Evolutionary conservation across 2,329 filamentous ascomycete species (phyloP).

Genomic region (Aureobasidium sp.): DNA sequence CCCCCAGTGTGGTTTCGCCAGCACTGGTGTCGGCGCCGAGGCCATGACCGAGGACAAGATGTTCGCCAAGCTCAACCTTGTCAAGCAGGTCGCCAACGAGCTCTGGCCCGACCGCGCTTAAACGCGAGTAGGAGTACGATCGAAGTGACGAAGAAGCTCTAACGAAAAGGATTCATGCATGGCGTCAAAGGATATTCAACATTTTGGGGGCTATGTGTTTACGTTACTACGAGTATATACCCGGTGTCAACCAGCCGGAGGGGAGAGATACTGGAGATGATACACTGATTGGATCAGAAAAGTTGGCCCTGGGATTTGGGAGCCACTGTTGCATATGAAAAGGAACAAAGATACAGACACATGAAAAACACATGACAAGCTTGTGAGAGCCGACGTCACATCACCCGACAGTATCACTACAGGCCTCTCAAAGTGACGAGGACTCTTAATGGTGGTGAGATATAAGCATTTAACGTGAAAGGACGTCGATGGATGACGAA

Average conservation of each 20-base stretch:
- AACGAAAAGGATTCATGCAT: conserved; percentile 13
- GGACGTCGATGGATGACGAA: not conserved
- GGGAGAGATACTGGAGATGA: not conserved
- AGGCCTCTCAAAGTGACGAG: not conserved
- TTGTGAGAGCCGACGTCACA: conserved; percentile 5
- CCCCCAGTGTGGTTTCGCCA: conserved; percentile 34
- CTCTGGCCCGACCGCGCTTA: conserved; percentile 30
- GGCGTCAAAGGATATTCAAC: conserved; percentile 13
- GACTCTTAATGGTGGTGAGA: not conserved
- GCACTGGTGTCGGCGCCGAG: conserved; percentile 31
- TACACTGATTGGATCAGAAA: conserved; percentile 11
- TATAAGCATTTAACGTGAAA: not conserved
- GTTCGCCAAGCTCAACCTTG: conserved; percentile 32
- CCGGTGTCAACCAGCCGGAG: conserved; percentile 16
- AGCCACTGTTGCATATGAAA: not conserved
- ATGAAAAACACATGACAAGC: conserved; percentile 10
- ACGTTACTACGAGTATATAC: conserved; percentile 5
- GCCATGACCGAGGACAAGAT: conserved; percentile 34
- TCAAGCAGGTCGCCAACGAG: conserved; percentile 31
- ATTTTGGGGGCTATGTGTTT: conserved; percentile 4
- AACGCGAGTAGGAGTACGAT: conserved; percentile 10
- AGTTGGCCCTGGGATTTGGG: not conserved
- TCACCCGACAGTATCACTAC: not conserved
- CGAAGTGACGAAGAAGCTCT: conserved; percentile 7
- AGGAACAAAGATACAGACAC: conserved; percentile 9